Conservation (phyloP, 2,329 filamentous ascomycete species). For the Nemania bipapillata region DNA sequence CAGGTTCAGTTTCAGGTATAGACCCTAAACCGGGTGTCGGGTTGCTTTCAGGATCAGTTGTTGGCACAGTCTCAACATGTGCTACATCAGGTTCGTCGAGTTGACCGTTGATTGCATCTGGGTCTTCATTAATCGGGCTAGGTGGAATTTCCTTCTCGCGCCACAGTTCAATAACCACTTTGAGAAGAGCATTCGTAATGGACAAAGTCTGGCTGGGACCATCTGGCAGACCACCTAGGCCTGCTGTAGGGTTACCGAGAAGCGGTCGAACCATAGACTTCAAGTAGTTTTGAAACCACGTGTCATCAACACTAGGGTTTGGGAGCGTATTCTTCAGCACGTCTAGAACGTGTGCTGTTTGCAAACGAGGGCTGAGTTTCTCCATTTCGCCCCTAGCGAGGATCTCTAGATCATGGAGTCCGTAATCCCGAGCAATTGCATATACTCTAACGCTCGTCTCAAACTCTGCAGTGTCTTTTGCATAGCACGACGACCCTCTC, state of each 20-base stretch:
- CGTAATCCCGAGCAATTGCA: constrained; percentile 29
- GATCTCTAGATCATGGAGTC: constrained; percentile 28
- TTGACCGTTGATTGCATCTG: not conserved
- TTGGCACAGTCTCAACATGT: not conserved
- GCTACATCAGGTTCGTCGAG: constrained; percentile 4
- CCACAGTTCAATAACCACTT: constrained; percentile 29
- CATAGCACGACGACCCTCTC: constrained; percentile 21
- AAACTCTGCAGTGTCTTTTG: constrained; percentile 37
- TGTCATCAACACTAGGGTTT: constrained; percentile 24
- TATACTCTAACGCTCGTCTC: constrained; percentile 37
- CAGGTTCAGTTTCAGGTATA: not conserved
- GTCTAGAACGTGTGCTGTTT: constrained; percentile 31
- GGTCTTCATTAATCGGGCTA: not conserved
- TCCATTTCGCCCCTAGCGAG: constrained; percentile 39
- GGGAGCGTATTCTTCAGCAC: constrained; percentile 27
- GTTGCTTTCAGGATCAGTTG: not conserved
- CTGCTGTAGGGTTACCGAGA: constrained; percentile 15
- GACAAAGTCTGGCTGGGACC: constrained; percentile 10
- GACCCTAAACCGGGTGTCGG: not conserved
- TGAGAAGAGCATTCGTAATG: constrained; percentile 27
- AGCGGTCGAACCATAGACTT: constrained; percentile 34
- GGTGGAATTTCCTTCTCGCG: constrained; percentile 16
- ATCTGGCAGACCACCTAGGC: constrained; percentile 1
- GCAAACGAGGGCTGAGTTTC: constrained; percentile 34
- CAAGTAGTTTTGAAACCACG: constrained; percentile 38